phyloP scores from a whole-genome alignment of 2,329 filamentous ascomycete species.

The Diaporthe amygdali region DNA sequence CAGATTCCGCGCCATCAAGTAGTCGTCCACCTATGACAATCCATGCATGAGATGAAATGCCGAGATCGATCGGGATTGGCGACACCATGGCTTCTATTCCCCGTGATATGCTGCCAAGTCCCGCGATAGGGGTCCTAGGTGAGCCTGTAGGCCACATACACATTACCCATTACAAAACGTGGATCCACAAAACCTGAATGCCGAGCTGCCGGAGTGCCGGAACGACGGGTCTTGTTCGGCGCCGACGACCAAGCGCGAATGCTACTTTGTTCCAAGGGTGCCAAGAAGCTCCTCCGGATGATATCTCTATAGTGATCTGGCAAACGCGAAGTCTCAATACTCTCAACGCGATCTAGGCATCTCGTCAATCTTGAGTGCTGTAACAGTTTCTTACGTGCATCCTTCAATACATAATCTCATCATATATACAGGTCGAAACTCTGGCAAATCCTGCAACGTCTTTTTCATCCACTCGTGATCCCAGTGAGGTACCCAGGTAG shows the following conservation, averaged over 20 bases:
- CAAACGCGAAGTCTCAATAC: no score
- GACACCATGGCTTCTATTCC: not conserved
- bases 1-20: not conserved
- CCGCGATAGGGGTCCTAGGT: not conserved
- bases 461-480: not conserved
- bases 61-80: not conserved
- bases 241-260: not conserved
- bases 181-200: not conserved
- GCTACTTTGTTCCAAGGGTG: not conserved
- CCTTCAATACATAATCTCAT: not conserved
- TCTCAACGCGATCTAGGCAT: no score
- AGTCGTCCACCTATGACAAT: not conserved
- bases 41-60: not conserved
- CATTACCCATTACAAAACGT: not conserved
- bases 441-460: not conserved
- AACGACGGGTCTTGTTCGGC: not conserved
- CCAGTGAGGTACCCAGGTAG: not conserved
- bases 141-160: not conserved
- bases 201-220: not conserved
- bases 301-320: no score
- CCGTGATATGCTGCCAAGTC: not conserved
- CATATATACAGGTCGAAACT: slow-evolving; percentile 5
- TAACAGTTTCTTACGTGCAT: not conserved
- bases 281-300: no score
- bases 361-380: no score